phyloP scores from a whole-genome alignment of 1,284 basidiomycete genomes.

The Leccinum solheimii region DNA sequence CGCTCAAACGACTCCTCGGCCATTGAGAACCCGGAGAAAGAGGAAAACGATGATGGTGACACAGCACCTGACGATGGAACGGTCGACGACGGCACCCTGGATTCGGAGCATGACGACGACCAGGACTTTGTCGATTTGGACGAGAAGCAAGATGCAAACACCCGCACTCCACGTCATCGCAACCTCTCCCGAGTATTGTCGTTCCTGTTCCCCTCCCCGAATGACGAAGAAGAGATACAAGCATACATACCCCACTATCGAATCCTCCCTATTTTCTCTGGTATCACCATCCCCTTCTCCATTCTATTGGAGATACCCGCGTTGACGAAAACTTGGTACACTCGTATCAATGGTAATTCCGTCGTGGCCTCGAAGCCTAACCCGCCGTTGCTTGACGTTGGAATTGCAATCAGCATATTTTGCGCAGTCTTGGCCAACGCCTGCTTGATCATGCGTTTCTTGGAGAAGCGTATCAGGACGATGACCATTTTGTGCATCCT shows the following conservation, averaged over 20 bases:
- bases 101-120: slow-evolving; percentile 13
- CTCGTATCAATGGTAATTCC: slow-evolving; percentile 49
- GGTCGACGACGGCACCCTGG: neutral
- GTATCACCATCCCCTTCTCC: slow-evolving; percentile 71
- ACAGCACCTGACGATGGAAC: neutral
- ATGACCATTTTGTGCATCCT: slow-evolving; percentile 67
- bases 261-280: slow-evolving; percentile 64
- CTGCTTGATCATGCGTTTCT: slow-evolving; percentile 68
- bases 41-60: neutral
- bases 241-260: slow-evolving; percentile 48
- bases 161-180: neutral
- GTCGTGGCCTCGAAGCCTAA: slow-evolving; percentile 55
- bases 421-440: slow-evolving; percentile 71
- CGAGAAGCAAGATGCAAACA: neutral
- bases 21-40: slow-evolving; percentile 4
- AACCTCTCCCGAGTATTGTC: slow-evolving; percentile 10
- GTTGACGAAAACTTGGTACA: slow-evolving; percentile 70
- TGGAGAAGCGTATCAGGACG: slow-evolving; percentile 61
- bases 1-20: neutral
- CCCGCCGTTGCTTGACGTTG: slow-evolving; percentile 59
- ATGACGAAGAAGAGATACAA: slow-evolving; percentile 27
- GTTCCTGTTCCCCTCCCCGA: slow-evolving; percentile 23
- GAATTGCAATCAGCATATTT: slow-evolving; percentile 64
- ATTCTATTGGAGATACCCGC: slow-evolving; percentile 82
- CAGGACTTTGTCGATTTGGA: slow-evolving; percentile 3